Evolutionary conservation across 2,329 filamentous ascomycete species (phyloP), one percentile per base, ranked within the genome.

Genomic region (Tolypocladium album): DNA sequence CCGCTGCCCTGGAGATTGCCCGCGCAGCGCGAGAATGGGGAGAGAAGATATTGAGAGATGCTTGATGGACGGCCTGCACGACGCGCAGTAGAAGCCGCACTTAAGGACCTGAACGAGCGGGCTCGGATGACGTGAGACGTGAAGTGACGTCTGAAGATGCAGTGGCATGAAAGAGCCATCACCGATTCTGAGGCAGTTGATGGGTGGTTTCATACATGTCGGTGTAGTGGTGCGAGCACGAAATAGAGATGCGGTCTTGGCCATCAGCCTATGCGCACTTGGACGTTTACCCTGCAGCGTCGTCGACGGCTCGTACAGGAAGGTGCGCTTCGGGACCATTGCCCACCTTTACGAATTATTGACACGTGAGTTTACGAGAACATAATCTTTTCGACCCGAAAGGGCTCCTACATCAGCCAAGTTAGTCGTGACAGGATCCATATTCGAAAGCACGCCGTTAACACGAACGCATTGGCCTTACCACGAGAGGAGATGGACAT

Each of bases 11-110:
- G 38, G 57, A 67, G 38, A 68, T 67, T 42, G 67, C 67, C 6
- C 63, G 67, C 57, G 65, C 67, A 5, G 67, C 66, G 17, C 61
- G 65, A 17, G 66, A 68, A 47, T 69, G 66, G 67, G 61, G 66
- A 22, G 64, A 66, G 34, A 66, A 62, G 59, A 61, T 66, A 60
- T 57, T 57, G n/a, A 58, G 40, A 45, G 27, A 52, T 27, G 5
- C 15, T 13, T n/a, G 27, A 34, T 12, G 47, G 9, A 34, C 27
- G 2, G 24, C 24, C 7, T 22, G n/a, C 17, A 42, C 15, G 17
- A 20, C 1, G 39, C 39, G 17, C 17, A 13, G 36, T 13, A 12
- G 36, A 38, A 38, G 36, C 36, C 9, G 36, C 11, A 11, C 36
- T 38, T 38, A 11, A 31, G 8, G 12, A 38, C 2, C 11, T 13